A percentile compares a stretch with the other conserved stretches of the same genome.
These are phyloP conservation scores for Colletotrichum graminicola DNA, from an alignment of 2,329 filamentous ascomycete species.

Conservation along the genomic window DNA sequence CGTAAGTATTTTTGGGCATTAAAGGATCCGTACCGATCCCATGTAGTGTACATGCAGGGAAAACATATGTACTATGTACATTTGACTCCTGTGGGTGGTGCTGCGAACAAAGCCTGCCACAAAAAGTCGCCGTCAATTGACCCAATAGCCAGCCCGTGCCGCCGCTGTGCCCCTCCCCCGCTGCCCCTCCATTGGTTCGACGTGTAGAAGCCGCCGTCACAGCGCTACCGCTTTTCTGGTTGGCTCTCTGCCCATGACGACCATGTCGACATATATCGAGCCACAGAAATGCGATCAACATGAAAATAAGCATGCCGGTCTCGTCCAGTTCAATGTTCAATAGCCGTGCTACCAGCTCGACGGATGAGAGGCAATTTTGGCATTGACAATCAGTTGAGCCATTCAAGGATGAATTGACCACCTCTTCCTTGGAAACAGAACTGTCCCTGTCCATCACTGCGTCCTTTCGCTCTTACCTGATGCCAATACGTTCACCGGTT, in stretches of 20 bases:
- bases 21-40: background rate
- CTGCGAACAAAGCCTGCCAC: conserved; percentile 3
- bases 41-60: background rate
- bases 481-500: conserved; percentile 6
- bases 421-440: background rate
- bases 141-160: background rate
- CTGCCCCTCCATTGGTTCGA: conserved; percentile 13
- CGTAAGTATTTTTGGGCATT: conserved; percentile 16
- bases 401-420: background rate
- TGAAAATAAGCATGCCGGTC: background rate
- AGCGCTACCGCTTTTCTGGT: background rate
- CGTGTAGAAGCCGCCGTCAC: background rate
- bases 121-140: conserved; percentile 2
- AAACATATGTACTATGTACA: background rate
- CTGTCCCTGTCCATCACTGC: background rate
- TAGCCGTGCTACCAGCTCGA: background rate
- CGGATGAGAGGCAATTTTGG: background rate
- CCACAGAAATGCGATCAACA: background rate
- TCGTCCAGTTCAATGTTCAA: background rate
- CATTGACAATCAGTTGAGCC: conserved; percentile 19
- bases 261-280: background rate
- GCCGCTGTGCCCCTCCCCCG: conserved; percentile 23
- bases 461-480: conserved; percentile 6
- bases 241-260: background rate
- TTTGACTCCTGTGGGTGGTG: background rate